Conservation (phyloP, 805 yeast species). For the Saccharomycopsis javanensis region DNA sequence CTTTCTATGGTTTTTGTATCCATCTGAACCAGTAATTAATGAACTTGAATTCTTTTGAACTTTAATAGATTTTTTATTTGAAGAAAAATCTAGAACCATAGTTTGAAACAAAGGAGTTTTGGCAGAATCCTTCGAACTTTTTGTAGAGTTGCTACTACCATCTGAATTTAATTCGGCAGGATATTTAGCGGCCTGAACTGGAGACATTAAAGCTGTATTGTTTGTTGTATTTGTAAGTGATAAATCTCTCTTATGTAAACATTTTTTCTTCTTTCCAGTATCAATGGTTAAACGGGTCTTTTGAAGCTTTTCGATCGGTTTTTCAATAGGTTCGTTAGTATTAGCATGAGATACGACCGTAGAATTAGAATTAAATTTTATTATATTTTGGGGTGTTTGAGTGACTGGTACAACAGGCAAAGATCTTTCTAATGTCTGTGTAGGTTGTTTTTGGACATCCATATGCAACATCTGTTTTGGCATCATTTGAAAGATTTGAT, state of each 20-base stretch:
- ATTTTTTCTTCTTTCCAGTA: neutral
- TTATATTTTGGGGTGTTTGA: neutral
- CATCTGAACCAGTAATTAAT: neutral
- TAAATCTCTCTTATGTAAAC: conserved; percentile 8
- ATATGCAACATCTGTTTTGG: neutral
- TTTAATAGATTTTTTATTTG: conserved; percentile 6
- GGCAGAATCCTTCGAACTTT: conserved; percentile 6
- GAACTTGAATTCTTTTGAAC: conserved; percentile 5
- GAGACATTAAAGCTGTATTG: conserved; percentile 13
- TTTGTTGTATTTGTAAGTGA: conserved; percentile 14
- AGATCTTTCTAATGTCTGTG: neutral
- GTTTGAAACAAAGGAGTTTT: conserved; percentile 18
- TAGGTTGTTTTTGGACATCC: neutral
- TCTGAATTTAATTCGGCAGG: conserved; percentile 4
- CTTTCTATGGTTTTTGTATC: conserved; percentile 11
- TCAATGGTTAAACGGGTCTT: neutral
- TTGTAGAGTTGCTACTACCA: neutral
- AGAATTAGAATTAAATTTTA: neutral
- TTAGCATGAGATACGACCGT: neutral
- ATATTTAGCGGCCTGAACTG: conserved; percentile 8
- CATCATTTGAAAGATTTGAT: conserved; percentile 1
- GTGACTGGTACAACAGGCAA: neutral
- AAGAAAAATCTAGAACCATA: conserved; percentile 16
- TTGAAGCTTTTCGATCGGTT: neutral
- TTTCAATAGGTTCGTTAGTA: neutral